Evolutionary conservation across 306 rosid species (phyloP).

Genomic region (Lagenaria siceraria): DNA sequence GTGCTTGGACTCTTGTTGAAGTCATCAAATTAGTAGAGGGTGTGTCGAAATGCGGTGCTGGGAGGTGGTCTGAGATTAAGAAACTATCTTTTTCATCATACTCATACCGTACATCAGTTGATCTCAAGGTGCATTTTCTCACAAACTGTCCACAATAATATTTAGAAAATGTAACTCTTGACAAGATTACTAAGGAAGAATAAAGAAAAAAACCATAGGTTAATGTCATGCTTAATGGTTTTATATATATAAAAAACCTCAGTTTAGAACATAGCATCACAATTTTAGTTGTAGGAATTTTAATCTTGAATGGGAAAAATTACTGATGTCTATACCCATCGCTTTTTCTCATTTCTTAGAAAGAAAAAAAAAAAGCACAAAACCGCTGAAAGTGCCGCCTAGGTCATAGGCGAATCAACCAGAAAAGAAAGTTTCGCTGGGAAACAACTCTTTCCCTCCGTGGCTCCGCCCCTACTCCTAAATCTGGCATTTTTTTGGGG

Average conservation of each 20-base stretch:
- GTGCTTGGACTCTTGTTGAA: slow-evolving; percentile 92
- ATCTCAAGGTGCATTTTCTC: slow-evolving; percentile 59
- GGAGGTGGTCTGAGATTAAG: slow-evolving; percentile 98
- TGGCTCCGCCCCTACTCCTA: no score
- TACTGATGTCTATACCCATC: no score
- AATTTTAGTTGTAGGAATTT: background rate
- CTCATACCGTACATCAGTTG: slow-evolving; percentile 93
- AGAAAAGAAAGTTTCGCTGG: no score
- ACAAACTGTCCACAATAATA: background rate
- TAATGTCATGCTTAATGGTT: background rate
- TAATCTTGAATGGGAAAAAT: no score
- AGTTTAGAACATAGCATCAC: background rate
- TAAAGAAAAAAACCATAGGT: background rate
- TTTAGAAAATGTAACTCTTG: background rate
- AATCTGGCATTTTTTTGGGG: no score
- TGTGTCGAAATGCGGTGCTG: slow-evolving; percentile 83
- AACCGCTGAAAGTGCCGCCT: no score
- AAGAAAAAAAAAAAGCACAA: no score
- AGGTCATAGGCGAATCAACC: no score
- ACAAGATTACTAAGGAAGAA: background rate
- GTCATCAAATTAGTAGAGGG: slow-evolving; percentile 84
- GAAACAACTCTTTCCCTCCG: no score
- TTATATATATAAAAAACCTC: background rate
- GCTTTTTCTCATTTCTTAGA: no score
- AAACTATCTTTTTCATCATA: slow-evolving; percentile 71